Percentiles rank a stretch among this genome's conserved stretches.
Evolutionary conservation across 1,139 yeast genomes (phyloP).

Genomic region (Blastobotrys niveus): DNA sequence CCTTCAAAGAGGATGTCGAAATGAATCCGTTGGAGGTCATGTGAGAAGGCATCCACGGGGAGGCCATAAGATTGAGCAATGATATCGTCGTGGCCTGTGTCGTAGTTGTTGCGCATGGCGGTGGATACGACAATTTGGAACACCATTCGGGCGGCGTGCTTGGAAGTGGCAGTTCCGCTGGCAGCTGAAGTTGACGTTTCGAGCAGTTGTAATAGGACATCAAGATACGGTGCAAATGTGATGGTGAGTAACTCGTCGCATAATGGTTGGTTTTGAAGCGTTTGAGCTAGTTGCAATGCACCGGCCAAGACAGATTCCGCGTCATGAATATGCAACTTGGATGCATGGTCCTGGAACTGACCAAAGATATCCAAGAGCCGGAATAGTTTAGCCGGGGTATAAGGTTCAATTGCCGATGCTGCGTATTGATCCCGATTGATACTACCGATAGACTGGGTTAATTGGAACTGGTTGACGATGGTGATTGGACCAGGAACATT

Average conservation of each 20-base stretch:
- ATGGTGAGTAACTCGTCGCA: conserved; percentile 1
- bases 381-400: not conserved
- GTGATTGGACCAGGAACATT: conserved; percentile 7
- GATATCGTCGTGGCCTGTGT: not conserved
- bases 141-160: not conserved
- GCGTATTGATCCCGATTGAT: not conserved
- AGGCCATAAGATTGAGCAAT: not conserved
- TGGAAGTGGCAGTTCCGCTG: too few relatives aligned
- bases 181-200: not conserved
- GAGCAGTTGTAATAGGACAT: not conserved
- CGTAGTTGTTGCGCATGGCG: not conserved
- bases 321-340: not conserved
- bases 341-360: not conserved
- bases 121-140: conserved; percentile 1
- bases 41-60: conserved; percentile 1
- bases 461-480: not conserved
- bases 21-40: conserved; percentile 5
- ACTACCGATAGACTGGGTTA: not conserved
- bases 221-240: conserved; percentile 1
- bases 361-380: conserved; percentile 1
- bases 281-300: conserved; percentile 2
- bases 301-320: conserved; percentile 5
- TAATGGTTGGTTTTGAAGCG: not conserved
- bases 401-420: not conserved
- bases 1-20: conserved; percentile 13